A percentile compares a stretch with the other conserved stretches of the same genome.
Evolutionary conservation across 2,329 filamentous ascomycete genomes (phyloP).

Genomic region (Paecilomyces formosus): DNA sequence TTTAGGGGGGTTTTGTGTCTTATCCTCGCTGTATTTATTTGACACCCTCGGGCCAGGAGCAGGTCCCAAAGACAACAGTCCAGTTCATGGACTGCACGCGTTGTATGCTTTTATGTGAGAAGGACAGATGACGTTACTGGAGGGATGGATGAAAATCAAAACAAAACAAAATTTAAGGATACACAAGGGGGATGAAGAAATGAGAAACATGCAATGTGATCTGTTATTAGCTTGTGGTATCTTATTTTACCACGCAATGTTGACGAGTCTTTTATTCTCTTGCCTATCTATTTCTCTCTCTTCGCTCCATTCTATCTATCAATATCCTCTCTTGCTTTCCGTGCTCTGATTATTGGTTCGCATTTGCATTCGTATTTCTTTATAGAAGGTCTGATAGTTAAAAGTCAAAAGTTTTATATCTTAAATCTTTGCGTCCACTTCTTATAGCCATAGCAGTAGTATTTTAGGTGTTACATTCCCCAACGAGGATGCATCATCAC

Average conservation of each 20-base stretch:
- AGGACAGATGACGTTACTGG: not conserved
- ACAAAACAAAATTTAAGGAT: not conserved
- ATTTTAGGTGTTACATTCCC: too few species aligned
- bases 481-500: too few species aligned
- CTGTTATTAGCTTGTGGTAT: not conserved
- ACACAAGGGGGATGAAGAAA: not conserved
- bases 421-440: not conserved
- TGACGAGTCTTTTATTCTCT: not conserved
- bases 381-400: not conserved
- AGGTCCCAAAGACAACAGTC: not conserved
- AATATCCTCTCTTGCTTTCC: not conserved
- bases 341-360: not conserved
- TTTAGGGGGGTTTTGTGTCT: not conserved
- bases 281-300: not conserved
- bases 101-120: not conserved
- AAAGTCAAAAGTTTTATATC: not conserved
- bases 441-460: not conserved
- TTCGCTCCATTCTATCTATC: not conserved
- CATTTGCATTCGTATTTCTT: not conserved
- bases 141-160: not conserved
- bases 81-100: not conserved
- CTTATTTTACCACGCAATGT: not conserved
- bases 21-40: slow-evolving; percentile 1
- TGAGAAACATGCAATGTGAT: not conserved
- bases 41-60: not conserved